Conservation (phyloP, 2,329 filamentous ascomycete genomes). For the Cercospora sp. region DNA sequence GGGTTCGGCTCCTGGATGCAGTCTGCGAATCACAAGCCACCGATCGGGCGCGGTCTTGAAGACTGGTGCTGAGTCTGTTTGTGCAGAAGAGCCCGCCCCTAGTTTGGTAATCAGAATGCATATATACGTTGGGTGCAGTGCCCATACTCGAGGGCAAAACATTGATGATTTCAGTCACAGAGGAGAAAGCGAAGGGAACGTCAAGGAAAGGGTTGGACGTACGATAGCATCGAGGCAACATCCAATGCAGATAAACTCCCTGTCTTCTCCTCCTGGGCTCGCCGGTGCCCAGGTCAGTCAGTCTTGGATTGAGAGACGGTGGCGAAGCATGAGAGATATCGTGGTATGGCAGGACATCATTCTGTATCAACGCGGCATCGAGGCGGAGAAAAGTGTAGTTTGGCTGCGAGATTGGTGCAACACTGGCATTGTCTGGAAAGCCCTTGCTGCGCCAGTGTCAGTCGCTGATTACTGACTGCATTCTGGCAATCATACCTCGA, state of each 20-base stretch:
- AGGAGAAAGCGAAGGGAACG: too few species aligned
- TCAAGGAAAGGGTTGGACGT: neutral
- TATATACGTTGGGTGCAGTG: neutral
- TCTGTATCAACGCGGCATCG: neutral
- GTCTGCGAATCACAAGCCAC: slow-evolving; percentile 17
- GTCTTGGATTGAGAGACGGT: neutral
- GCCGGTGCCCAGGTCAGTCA: neutral
- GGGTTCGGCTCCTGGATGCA: slow-evolving; percentile 7
- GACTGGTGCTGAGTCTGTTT: slow-evolving; percentile 6
- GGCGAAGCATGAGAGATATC: neutral
- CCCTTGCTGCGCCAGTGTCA: neutral
- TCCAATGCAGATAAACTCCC: neutral
- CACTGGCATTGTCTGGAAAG: neutral
- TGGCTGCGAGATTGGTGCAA: neutral
- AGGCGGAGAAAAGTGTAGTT: neutral
- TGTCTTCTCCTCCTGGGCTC: neutral
- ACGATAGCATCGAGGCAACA: neutral
- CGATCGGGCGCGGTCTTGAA: slow-evolving; percentile 15
- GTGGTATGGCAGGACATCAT: neutral
- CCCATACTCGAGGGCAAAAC: too few species aligned
- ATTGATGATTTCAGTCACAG: too few species aligned
- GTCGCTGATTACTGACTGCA: neutral
- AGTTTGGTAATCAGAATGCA: neutral
- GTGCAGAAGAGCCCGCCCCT: slow-evolving; percentile 1
- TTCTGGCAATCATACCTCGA: neutral